Conservation (phyloP, 129 eudicot species). For the Artemisia argyi region DNA sequence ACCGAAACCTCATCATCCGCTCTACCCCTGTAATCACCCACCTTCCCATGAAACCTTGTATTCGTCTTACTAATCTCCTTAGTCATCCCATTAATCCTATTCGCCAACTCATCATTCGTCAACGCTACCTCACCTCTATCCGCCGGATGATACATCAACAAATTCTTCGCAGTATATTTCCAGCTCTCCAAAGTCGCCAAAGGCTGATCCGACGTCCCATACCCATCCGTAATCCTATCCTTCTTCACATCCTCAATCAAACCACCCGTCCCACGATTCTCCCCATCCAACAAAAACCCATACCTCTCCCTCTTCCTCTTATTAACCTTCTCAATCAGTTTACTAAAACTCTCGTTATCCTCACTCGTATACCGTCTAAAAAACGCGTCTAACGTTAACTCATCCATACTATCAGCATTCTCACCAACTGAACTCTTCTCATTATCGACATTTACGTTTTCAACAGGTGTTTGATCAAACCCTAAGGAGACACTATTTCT, state of each 20-base stretch:
- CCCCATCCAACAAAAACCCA: slow-evolving; percentile 67
- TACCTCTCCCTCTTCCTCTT: slow-evolving; percentile 70
- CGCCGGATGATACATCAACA: slow-evolving; percentile 93
- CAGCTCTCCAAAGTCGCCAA: slow-evolving; percentile 72
- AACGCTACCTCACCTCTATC: slow-evolving; percentile 78
- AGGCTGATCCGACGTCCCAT: slow-evolving; percentile 92
- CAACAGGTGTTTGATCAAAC: slow-evolving; percentile 44
- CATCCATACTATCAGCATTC: slow-evolving; percentile 19
- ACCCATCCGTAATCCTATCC: slow-evolving; percentile 80
- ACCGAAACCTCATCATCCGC: slow-evolving; percentile 67
- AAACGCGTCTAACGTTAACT: slow-evolving; percentile 62
- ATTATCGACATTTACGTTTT: slow-evolving; percentile 23
- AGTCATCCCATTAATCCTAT: slow-evolving; percentile 68
- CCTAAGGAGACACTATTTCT: slow-evolving; percentile 29
- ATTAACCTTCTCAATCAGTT: slow-evolving; percentile 72
- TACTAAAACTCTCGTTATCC: slow-evolving; percentile 83
- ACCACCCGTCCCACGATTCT: slow-evolving; percentile 39
- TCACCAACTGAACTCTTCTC: slow-evolving; percentile 23
- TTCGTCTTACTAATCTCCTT: slow-evolving; percentile 65
- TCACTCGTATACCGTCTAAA: slow-evolving; percentile 89
- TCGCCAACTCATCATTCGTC: slow-evolving; percentile 65
- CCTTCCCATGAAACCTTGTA: slow-evolving; percentile 80
- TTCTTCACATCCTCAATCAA: slow-evolving; percentile 61
- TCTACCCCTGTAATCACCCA: slow-evolving; percentile 46
- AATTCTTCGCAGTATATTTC: slow-evolving; percentile 81